Evolutionary conservation across 2,329 filamentous ascomycete species (phyloP), one percentile per base, ranked within the genome.

Genomic region (Ophiostoma sp.): DNA sequence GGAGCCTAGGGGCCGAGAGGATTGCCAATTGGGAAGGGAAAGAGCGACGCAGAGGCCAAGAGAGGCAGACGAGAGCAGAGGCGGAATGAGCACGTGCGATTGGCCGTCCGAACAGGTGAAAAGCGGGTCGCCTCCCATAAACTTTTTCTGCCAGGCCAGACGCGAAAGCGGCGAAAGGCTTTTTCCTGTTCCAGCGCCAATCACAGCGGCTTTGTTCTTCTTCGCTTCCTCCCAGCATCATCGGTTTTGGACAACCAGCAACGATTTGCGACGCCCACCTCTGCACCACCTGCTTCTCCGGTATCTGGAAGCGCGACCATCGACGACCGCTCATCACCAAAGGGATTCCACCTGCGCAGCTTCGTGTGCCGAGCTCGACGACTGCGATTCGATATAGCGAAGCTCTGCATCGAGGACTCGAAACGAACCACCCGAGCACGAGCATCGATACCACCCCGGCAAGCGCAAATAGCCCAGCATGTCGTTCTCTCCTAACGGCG

Each of bases 401-500:
- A 63, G 60, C 60, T 41, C 38, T 5, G 3, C 55, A 60, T 60
- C 55, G 27, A 38, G 27, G 27, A 41, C 58, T 4, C 27, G 38
- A 41, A 47, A 45, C 45, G 47, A 6, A 12, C 4, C 3, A 16
- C 18, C 9, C 44, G 42, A 16, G 55, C 9, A 38, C 49, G 4
- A 16, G 14, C n/a, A 7, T 27, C 42, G 5, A 7, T 14, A 49
- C 52, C 12, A 55, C n/a, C 9, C 55, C 27, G 55, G 38, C 55
- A 27, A 60, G 4, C 38, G 4, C 12, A 18, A 12, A 66, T 36
- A 8, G 40, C 27, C 41, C 27, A 67, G n/a, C 18, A 70, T 70
- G 69, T 70, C 69, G 38, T 70, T 68, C 49, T 52, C 69, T 41
- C 55, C 64, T 38, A 58, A 40, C 60, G 60, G 64, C 62, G 71